Percentiles rank a stretch among this genome's conserved stretches.
phyloP scores from a whole-genome alignment of 257 asterid genomes.

The Solanum chilense region DNA sequence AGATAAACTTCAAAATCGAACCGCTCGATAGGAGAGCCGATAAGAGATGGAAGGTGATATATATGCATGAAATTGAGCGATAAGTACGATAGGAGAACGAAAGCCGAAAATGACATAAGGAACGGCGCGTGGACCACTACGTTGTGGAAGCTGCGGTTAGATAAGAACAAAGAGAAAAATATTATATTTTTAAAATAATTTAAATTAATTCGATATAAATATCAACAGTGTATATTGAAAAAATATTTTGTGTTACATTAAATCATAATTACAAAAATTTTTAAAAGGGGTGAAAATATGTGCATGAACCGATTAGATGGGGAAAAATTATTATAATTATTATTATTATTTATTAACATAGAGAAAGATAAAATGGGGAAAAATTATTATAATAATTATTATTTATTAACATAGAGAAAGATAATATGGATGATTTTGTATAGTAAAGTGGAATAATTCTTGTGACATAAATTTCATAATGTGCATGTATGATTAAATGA shows the following conservation, averaged over 20 bases:
- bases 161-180: background rate
- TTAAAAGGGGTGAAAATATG: background rate
- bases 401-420: background rate
- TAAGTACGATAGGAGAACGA: conserved; percentile 8
- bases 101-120: background rate
- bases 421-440: background rate
- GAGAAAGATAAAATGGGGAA: background rate
- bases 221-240: too few species aligned
- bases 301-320: background rate
- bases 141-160: background rate
- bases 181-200: background rate
- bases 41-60: background rate
- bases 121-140: background rate
- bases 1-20: background rate
- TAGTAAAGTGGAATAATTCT: background rate
- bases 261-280: background rate
- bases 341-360: too few species aligned
- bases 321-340: too few species aligned
- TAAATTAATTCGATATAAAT: background rate
- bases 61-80: conserved; percentile 22
- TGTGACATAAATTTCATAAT: background rate
- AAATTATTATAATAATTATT: too few species aligned
- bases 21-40: background rate
- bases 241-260: background rate
- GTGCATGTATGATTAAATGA: background rate